Percentiles rank a stretch among this genome's conserved stretches.
Evolutionary conservation across 2,329 filamentous ascomycete genomes (phyloP).

Genomic region (Neonectria sp.): DNA sequence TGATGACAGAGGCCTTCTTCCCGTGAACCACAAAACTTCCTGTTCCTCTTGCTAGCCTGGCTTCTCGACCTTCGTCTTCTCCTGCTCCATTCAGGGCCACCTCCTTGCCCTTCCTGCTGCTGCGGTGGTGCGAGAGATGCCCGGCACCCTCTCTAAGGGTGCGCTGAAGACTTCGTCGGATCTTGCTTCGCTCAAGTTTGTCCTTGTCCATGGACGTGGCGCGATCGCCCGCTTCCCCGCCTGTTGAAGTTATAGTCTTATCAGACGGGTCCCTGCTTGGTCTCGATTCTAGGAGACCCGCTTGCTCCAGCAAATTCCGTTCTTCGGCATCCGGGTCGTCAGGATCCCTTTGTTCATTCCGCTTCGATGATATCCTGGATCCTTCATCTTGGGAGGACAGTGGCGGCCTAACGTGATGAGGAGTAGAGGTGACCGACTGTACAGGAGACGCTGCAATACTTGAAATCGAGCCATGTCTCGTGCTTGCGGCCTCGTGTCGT

Average conservation of each 20-base stretch:
- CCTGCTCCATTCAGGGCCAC: constrained; percentile 40
- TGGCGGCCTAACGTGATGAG: constrained; percentile 37
- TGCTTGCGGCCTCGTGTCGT: constrained; percentile 41
- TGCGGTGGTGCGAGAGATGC: constrained; percentile 77
- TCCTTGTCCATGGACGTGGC: constrained; percentile 60
- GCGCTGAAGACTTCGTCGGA: constrained; percentile 89
- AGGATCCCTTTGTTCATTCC: constrained; percentile 43
- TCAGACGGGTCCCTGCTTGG: constrained; percentile 50
- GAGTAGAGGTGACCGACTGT: constrained; percentile 42
- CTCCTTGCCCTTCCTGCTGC: constrained; percentile 84
- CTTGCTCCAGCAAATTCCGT: constrained; percentile 76
- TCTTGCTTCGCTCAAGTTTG: constrained; percentile 74
- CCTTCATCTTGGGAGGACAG: constrained; percentile 41
- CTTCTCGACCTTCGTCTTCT: constrained; percentile 66
- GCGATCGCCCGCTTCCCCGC: constrained; percentile 49
- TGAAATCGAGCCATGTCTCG: constrained; percentile 51
- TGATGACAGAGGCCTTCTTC: constrained; percentile 97
- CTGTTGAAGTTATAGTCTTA: constrained; percentile 54
- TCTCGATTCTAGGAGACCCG: constrained; percentile 71
- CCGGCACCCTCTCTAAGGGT: constrained; percentile 87
- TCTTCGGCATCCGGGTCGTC: constrained; percentile 76
- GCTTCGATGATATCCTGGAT: constrained; percentile 33
- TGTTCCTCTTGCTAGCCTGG: constrained; percentile 82
- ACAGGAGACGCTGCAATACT: constrained; percentile 50
- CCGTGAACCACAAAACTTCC: constrained; percentile 97